Evolutionary conservation across 2,329 filamentous ascomycete genomes (phyloP), one percentile per base, ranked within the genome.

Genomic region (Pseudogymnoascus sp.): DNA sequence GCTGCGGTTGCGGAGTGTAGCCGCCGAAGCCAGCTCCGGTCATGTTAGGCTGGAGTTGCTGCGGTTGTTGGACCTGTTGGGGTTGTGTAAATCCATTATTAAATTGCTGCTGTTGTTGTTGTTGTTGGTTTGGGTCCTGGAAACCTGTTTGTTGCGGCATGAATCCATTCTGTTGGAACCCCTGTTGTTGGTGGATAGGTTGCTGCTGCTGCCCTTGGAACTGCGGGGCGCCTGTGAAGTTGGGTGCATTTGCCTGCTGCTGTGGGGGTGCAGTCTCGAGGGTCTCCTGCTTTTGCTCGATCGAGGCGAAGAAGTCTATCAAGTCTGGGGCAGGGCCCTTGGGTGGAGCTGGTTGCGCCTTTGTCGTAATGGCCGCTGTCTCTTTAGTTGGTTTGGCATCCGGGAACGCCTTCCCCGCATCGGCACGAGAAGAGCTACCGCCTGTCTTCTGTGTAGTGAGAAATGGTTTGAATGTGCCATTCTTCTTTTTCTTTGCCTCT

Each of bases 231-330:
- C 65, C 66, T 14, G 68, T 72, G 63, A 72, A 72, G 59, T 74
- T 70, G 37, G 66, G 66, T 53, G 66, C 61, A 59, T 70, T 67
- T 50, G 71, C 72, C 65, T 77, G 78, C 42, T 73, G 72, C 59
- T 68, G 66, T 21, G 68, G 67, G 16, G 79, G 71, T 67, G 82
- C 80, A 1, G 75, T 72, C 38, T 76, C 81, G 81, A 90, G 84
- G 1, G 87, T 80, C 61, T 90, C 90, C 74, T 95, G 91, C 67
- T 93, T 92, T 72, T 91, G 86, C 72, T 97, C 93, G 70, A 96
- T 96, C 5, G 91, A 93, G 72, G 88, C 93, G 74, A 96, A 96
- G 76, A 96, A 97, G 78, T 93, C 95, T 72, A 96, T 97, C 65
- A 96, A 80, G 78, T 96, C 90, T 29, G 87, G 86, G 68, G 84